Base-by-base conservation (phyloP, 1,284 basidiomycete genomes). In the Golubevia pallescens region DNA sequence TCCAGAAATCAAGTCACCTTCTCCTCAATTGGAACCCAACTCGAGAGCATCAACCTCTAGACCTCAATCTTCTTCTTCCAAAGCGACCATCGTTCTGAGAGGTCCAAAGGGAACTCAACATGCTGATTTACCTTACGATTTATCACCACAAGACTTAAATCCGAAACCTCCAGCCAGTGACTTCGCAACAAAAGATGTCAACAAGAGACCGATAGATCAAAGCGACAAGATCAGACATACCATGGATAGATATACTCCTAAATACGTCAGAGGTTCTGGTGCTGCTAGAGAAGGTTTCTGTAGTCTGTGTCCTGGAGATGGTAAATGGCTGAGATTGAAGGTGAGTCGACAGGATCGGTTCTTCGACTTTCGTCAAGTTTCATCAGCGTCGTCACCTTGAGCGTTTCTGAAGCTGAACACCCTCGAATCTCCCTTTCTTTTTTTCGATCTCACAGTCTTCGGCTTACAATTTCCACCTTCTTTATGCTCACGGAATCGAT, bases 281-380 rank as follows among this genome's bases (percentile, higher is more conserved):
- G 72, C 73, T 23, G 65, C 71, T 2, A 63, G 76, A 16, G 76
- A 78, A 60, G 76, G 71, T 24, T 78, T 71, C 71, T 78, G 76
- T 64, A 73, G 71, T 52, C 70, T 71, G 1, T 78, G 76, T 59
- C 34, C 34, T 38, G 72, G 75, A 57, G 62, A 66, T 58, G 76
- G 76, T 61, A 71, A 70, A 58, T 78, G 76, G 76, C 54, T 78
- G 24, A 71, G 77, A 62, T 58, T 78, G 20, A 78, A 78, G 61
- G 34, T 38, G 34, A 75, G 72, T 55, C 73, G 68, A 58, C 74
- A 76, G 66, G 76, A 76, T 62, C 75, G 76, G 76, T 78, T n/a
- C n/a, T n/a, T n/a, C n/a, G n/a, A n/a, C n/a, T n/a, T n/a, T n/a
- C n/a, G n/a, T n/a, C n/a, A n/a, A 76, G n/a, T 21, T 21, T 32